Evolutionary conservation across 352 stramenopile genomes (phyloP).

Genomic region (Blastocystis sp.): DNA sequence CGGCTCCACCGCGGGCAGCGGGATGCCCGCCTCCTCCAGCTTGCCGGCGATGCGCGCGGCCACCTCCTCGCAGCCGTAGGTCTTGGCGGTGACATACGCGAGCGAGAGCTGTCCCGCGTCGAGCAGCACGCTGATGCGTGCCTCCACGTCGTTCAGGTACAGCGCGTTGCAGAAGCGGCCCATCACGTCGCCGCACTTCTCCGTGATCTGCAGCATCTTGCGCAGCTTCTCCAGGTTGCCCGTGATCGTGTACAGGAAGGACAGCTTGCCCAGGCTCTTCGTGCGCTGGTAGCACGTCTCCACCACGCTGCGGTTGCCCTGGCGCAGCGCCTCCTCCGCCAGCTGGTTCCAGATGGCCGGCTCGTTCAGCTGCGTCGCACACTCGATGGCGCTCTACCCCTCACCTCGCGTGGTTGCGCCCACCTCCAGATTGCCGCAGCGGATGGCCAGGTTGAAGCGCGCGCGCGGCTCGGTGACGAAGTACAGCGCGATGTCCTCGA

Average conservation of each 20-base stretch:
- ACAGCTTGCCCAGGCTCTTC: slow-evolving; percentile 98
- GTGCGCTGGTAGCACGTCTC: slow-evolving; percentile 98
- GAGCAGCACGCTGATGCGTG: slow-evolving; percentile 90
- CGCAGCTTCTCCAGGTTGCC: slow-evolving; percentile 95
- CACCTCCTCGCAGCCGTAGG: slow-evolving; percentile 89
- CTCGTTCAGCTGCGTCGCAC: slow-evolving; percentile 81
- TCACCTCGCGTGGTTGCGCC: slow-evolving; percentile 88
- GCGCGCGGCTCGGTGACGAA: slow-evolving; percentile 98
- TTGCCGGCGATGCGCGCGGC: slow-evolving; percentile 78
- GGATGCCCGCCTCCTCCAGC: slow-evolving; percentile 84
- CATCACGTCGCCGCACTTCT: slow-evolving; percentile 96
- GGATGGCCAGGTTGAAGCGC: slow-evolving; percentile 92
- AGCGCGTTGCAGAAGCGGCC: slow-evolving; percentile 95
- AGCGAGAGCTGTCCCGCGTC: slow-evolving; percentile 89
- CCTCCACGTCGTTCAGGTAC: slow-evolving; percentile 90
- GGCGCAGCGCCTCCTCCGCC: slow-evolving; percentile 89
- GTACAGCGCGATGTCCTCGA: slow-evolving; percentile 96
- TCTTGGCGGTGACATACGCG: slow-evolving; percentile 90
- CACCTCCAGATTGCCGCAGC: slow-evolving; percentile 96
- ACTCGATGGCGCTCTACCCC: slow-evolving; percentile 36
- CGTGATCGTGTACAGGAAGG: slow-evolving; percentile 96
- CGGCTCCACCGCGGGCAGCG: slow-evolving; percentile 71
- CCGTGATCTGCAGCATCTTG: slow-evolving; percentile 98
- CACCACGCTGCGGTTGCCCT: slow-evolving; percentile 97
- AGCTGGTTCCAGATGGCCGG: slow-evolving; percentile 93